Conservation (phyloP, 2,329 filamentous ascomycete genomes). For the Cyclaneusma minus region DNA sequence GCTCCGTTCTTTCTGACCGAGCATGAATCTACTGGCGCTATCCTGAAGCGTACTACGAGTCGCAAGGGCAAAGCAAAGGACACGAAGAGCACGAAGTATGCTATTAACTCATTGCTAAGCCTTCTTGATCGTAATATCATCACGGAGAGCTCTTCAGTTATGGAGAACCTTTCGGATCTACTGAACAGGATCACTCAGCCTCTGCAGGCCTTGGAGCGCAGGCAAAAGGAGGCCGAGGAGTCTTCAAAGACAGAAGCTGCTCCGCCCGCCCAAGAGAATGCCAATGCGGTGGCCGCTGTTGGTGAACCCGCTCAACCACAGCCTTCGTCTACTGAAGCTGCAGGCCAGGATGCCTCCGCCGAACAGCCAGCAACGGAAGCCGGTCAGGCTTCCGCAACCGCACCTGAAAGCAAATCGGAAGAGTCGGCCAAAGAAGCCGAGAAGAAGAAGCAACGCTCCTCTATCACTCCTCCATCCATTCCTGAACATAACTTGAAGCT, state of each 20-base stretch:
- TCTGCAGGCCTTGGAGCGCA: constrained; percentile 65
- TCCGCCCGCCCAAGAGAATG: too few species aligned
- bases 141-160: constrained; percentile 91
- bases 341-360: constrained; percentile 10
- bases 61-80: constrained; percentile 86
- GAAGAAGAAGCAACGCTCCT: constrained; percentile 29
- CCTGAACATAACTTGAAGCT: constrained; percentile 80
- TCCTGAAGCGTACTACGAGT: constrained; percentile 60
- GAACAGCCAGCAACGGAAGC: constrained; percentile 8
- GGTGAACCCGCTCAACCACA: constrained; percentile 2
- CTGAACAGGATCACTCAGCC: constrained; percentile 81
- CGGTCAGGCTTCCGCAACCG: constrained; percentile 7
- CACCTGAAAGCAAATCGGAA: constrained; percentile 11
- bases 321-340: constrained; percentile 7
- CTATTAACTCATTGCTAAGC: constrained; percentile 77
- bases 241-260: constrained; percentile 20
- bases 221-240: constrained; percentile 59
- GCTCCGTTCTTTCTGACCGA: constrained; percentile 88
- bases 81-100: constrained; percentile 68
- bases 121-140: constrained; percentile 88
- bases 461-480: constrained; percentile 72
- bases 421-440: constrained; percentile 14
- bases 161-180: constrained; percentile 81
- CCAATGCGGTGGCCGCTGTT: too few species aligned
- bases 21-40: constrained; percentile 60